phyloP scores from a whole-genome alignment of 2,329 filamentous ascomycete genomes.

The Clonostachys rosea region DNA sequence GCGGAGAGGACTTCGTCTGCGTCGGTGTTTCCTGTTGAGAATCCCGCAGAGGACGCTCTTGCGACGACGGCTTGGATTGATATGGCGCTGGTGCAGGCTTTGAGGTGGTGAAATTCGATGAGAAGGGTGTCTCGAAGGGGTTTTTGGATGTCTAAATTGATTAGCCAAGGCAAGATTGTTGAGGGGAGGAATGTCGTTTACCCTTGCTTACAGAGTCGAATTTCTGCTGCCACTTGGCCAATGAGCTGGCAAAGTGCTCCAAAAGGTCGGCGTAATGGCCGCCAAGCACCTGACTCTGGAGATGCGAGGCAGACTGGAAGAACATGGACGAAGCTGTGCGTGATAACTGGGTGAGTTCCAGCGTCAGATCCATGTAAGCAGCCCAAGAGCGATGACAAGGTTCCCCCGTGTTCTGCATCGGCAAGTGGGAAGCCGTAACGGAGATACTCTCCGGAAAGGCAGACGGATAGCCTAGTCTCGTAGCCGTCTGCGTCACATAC shows the following conservation, averaged over 20 bases:
- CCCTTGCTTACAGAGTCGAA: neutral
- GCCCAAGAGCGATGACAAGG: neutral
- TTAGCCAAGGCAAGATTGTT: too few relatives aligned
- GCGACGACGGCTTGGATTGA: constrained; percentile 12
- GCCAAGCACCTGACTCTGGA: constrained; percentile 8
- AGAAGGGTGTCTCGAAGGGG: constrained; percentile 5
- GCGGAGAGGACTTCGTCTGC: constrained; percentile 5
- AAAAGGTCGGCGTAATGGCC: constrained; percentile 10
- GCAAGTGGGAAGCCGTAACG: neutral
- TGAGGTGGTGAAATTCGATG: constrained; percentile 11
- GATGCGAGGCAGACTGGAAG: constrained; percentile 9
- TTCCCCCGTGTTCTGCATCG: neutral
- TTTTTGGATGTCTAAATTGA: constrained; percentile 1
- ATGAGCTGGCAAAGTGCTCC: constrained; percentile 7
- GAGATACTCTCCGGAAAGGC: neutral
- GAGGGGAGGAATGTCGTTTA: too few relatives aligned
- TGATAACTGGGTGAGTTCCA: constrained; percentile 9
- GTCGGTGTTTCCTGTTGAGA: too few relatives aligned
- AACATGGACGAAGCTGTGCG: constrained; percentile 11
- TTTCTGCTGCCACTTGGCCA: constrained; percentile 8
- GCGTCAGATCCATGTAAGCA: constrained; percentile 8
- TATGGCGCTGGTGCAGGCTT: constrained; percentile 10
- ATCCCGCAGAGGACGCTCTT: constrained; percentile 3
- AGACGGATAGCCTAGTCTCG: neutral
- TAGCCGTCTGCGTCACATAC: constrained; percentile 9